These are phyloP conservation scores for Fusarium buharicum DNA, from an alignment of 2,329 filamentous ascomycete species.

Conservation along the genomic window DNA sequence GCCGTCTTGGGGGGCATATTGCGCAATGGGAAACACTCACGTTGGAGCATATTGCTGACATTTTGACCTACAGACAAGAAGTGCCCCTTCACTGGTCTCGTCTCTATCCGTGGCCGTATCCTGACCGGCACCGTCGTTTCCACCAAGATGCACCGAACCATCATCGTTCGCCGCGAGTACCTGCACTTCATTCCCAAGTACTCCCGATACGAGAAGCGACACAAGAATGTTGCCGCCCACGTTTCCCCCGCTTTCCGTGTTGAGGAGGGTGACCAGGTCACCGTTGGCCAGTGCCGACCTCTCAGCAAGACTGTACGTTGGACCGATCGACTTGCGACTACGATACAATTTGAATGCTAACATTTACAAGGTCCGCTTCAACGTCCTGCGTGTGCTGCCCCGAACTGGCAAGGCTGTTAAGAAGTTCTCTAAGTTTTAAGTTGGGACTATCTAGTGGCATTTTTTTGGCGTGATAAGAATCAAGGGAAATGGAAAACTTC, in stretches of 20 bases:
- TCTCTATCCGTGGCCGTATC: slow-evolving; percentile 99
- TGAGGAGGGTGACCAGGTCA: slow-evolving; percentile 98
- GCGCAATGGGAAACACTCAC: background rate
- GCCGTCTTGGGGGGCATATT: background rate
- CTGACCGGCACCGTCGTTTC: slow-evolving; percentile 98
- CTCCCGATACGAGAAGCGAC: slow-evolving; percentile 99
- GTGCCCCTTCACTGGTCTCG: slow-evolving; percentile 99
- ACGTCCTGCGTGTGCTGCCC: slow-evolving; percentile 98
- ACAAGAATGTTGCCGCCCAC: slow-evolving; percentile 99
- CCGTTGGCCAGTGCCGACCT: slow-evolving; percentile 98
- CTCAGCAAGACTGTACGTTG: slow-evolving; percentile 97
- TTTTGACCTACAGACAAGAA: slow-evolving; percentile 85
- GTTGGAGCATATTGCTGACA: slow-evolving; percentile 41
- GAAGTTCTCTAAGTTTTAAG: slow-evolving; percentile 98
- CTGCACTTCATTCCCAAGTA: slow-evolving; percentile 99
- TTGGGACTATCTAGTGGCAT: slow-evolving; percentile 61
- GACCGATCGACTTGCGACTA: background rate
- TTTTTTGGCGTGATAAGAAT: slow-evolving; percentile 66
- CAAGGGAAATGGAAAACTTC: slow-evolving; percentile 52
- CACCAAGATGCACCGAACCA: slow-evolving; percentile 99
- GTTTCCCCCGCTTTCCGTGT: slow-evolving; percentile 99
- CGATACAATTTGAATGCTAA: slow-evolving; percentile 38
- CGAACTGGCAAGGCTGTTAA: slow-evolving; percentile 98
- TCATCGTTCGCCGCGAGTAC: slow-evolving; percentile 99
- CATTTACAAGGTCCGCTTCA: slow-evolving; percentile 86